A percentile compares a stretch with the other conserved stretches of the same genome.
phyloP scores from a whole-genome alignment of 1,139 yeast genomes.

The Candida sp. region DNA sequence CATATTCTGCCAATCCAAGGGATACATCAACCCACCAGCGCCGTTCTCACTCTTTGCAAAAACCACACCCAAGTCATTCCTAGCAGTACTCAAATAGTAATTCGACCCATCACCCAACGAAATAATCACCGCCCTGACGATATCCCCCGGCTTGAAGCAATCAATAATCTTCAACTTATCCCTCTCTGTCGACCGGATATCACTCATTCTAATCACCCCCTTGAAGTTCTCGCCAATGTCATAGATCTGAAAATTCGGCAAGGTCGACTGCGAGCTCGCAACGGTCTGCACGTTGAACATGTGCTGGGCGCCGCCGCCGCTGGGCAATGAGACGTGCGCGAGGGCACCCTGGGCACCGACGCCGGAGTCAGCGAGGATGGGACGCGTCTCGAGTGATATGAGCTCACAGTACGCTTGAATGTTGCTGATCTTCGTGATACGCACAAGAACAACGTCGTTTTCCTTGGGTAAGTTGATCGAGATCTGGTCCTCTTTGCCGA shows the following conservation, averaged over 20 bases:
- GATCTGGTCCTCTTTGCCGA: conserved; percentile 9
- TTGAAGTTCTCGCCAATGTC: conserved; percentile 92
- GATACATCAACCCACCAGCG: conserved; percentile 83
- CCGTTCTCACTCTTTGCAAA: conserved; percentile 78
- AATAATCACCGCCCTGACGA: conserved; percentile 79
- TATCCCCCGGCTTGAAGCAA: conserved; percentile 90
- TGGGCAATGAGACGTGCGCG: conserved; percentile 43
- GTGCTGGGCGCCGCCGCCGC: conserved; percentile 60
- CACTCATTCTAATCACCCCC: conserved; percentile 88
- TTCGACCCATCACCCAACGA: conserved; percentile 95
- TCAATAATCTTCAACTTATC: conserved; percentile 84
- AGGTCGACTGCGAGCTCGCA: conserved; percentile 45
- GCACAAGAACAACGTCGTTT: conserved; percentile 81
- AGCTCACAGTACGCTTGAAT: conserved; percentile 87
- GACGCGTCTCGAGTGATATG: conserved; percentile 73
- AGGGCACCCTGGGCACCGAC: conserved; percentile 63
- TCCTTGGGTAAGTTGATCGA: conserved; percentile 77
- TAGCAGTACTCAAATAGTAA: conserved; percentile 88
- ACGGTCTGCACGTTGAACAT: conserved; percentile 45
- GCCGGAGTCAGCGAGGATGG: conserved; percentile 66
- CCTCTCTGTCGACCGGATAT: conserved; percentile 88
- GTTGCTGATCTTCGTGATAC: conserved; percentile 67
- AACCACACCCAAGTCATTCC: conserved; percentile 92
- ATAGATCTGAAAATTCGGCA: conserved; percentile 45
- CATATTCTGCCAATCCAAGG: conserved; percentile 98